phyloP scores from a whole-genome alignment of 2,329 filamentous ascomycete species.

The Botrytis medusae region DNA sequence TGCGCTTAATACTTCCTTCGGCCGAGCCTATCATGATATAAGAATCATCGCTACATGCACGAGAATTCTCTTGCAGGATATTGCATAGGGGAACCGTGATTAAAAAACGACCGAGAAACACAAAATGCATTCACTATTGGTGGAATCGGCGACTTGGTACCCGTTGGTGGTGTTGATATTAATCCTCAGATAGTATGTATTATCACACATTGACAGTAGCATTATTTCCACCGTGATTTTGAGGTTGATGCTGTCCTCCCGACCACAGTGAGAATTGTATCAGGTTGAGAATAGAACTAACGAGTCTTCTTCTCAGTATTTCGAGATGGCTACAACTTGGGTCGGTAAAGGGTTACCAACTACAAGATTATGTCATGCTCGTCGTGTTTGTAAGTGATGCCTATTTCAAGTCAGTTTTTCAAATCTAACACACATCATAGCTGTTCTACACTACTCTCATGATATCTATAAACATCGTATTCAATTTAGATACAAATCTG shows the following conservation, averaged over 20 bases:
- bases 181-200: constrained; percentile 41
- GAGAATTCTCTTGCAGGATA: not conserved
- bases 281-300: not conserved
- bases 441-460: constrained; percentile 55
- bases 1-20: not conserved
- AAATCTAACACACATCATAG: constrained; percentile 33
- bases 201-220: not conserved
- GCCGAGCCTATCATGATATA: constrained; percentile 7
- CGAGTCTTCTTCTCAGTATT: constrained; percentile 32
- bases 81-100: not conserved
- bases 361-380: constrained; percentile 57
- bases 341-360: constrained; percentile 51
- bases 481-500: constrained; percentile 58
- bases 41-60: not conserved
- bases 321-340: constrained; percentile 45
- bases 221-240: not conserved
- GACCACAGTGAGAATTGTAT: not conserved
- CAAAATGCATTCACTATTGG: constrained; percentile 24
- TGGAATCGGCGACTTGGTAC: constrained; percentile 50
- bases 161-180: constrained; percentile 37
- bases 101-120: not conserved
- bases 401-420: not conserved
- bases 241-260: not conserved
- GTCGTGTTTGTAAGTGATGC: constrained; percentile 48
- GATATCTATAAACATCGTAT: constrained; percentile 54